phyloP scores from a whole-genome alignment of 2,329 filamentous ascomycete species.

The Arachnopeziza araneosa region DNA sequence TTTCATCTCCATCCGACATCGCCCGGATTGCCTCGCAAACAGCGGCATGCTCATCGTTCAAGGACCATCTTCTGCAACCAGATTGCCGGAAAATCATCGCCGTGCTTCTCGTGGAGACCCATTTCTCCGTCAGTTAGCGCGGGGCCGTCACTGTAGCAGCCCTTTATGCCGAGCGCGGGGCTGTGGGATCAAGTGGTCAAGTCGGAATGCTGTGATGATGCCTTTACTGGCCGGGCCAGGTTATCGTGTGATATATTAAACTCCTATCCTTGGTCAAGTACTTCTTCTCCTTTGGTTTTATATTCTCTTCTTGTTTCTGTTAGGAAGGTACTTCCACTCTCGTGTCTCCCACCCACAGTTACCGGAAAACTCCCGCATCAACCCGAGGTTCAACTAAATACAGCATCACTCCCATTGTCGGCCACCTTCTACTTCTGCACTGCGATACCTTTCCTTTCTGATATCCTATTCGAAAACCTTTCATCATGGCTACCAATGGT shows the following conservation, averaged over 20 bases:
- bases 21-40: slow-evolving; percentile 2
- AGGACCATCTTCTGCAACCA: not conserved
- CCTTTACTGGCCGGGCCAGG: not conserved
- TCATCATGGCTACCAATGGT: slow-evolving; percentile 22
- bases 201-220: not conserved
- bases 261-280: slow-evolving; percentile 8
- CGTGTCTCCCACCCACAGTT: slow-evolving; percentile 6
- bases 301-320: not conserved
- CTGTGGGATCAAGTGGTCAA: slow-evolving; percentile 3
- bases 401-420: slow-evolving; percentile 13
- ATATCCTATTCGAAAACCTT: slow-evolving; percentile 1
- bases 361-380: slow-evolving; percentile 18
- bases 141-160: not conserved
- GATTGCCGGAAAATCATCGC: slow-evolving; percentile 22
- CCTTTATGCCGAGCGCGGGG: slow-evolving; percentile 13
- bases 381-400: slow-evolving; percentile 25
- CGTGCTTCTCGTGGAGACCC: slow-evolving; percentile 1
- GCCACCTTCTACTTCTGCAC: slow-evolving; percentile 3
- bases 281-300: slow-evolving; percentile 2
- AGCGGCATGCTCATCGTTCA: not conserved
- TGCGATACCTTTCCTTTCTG: not conserved
- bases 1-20: slow-evolving; percentile 7
- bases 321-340: not conserved
- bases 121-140: slow-evolving; percentile 12
- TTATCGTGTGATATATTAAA: not conserved